These are phyloP conservation scores for Neofusicoccum sp. DNA, from an alignment of 2,329 filamentous ascomycete species.

Conservation along the genomic window DNA sequence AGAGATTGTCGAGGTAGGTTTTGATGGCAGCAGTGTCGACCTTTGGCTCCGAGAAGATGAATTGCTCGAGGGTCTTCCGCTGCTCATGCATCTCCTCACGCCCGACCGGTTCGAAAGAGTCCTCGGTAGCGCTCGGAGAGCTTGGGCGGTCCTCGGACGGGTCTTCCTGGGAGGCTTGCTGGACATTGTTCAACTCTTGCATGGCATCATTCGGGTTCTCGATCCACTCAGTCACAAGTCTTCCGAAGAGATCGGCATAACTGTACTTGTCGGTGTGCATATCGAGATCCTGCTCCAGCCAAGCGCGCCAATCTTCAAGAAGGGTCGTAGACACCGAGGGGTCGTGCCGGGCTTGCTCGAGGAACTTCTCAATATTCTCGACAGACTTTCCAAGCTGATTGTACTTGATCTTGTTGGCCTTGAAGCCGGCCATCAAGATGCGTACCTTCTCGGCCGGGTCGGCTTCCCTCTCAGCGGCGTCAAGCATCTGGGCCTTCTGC, in stretches of 20 bases:
- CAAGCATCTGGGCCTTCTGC: constrained; percentile 24
- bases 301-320: constrained; percentile 33
- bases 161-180: not conserved
- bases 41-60: constrained; percentile 53
- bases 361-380: constrained; percentile 35
- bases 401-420: constrained; percentile 22
- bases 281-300: constrained; percentile 31
- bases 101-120: constrained; percentile 44
- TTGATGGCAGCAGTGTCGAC: constrained; percentile 48
- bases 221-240: constrained; percentile 36
- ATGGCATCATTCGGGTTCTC: constrained; percentile 3
- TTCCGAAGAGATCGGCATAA: constrained; percentile 36
- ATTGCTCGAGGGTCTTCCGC: constrained; percentile 51
- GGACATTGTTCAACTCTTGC: not conserved
- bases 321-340: constrained; percentile 35
- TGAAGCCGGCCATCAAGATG: constrained; percentile 25
- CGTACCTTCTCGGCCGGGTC: constrained; percentile 23
- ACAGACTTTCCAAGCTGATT: constrained; percentile 10
- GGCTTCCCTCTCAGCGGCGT: constrained; percentile 17
- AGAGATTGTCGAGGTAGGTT: constrained; percentile 53
- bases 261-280: constrained; percentile 37
- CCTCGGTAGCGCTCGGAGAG: constrained; percentile 22
- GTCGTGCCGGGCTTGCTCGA: constrained; percentile 37
- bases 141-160: not conserved
- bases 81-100: constrained; percentile 44